Base-by-base conservation (phyloP, 139 green algal species). In the Chlamydomonas incerta region DNA sequence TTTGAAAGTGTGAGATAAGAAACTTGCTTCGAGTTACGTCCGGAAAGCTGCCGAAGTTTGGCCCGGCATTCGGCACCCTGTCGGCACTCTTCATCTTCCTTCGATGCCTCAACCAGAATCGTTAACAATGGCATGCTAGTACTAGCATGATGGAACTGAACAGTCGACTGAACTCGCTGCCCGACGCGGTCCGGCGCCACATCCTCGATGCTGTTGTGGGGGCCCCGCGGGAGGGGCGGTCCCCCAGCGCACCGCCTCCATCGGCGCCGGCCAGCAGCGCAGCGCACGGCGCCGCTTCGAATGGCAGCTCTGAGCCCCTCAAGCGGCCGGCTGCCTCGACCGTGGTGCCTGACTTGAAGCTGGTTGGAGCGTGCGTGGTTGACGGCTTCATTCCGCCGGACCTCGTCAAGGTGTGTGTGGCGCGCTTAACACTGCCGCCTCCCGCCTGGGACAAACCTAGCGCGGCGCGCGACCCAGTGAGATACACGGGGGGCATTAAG, bases 61-160 rank as follows among this genome's bases (percentile, higher is more conserved):
- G n/a, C n/a, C n/a, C n/a, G n/a, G n/a, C n/a, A n/a, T n/a, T n/a
- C n/a, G n/a, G n/a, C n/a, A n/a, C n/a, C n/a, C n/a, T n/a, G n/a
- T n/a, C n/a, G n/a, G n/a, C n/a, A n/a, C n/a, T n/a, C n/a, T n/a
- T n/a, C n/a, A n/a, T n/a, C n/a, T n/a, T n/a, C n/a, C n/a, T n/a
- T n/a, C n/a, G n/a, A n/a, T n/a, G n/a, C n/a, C n/a, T n/a, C n/a
- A n/a, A n/a, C n/a, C n/a, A n/a, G n/a, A n/a, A n/a, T n/a, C n/a
- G n/a, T n/a, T n/a, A n/a, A n/a, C n/a, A n/a, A n/a, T n/a, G n/a
- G n/a, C n/a, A n/a, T n/a, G n/a, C n/a, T n/a, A n/a, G n/a, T n/a
- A n/a, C n/a, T n/a, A n/a, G n/a, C 65, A 31, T 14, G 14, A 82
- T 82, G 74, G 77, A 83, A 14, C 17, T 83, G 13, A 74, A 50